These are phyloP conservation scores for Fusarium nodosum DNA, from an alignment of 2,329 filamentous ascomycete genomes.

Conservation along the genomic window DNA sequence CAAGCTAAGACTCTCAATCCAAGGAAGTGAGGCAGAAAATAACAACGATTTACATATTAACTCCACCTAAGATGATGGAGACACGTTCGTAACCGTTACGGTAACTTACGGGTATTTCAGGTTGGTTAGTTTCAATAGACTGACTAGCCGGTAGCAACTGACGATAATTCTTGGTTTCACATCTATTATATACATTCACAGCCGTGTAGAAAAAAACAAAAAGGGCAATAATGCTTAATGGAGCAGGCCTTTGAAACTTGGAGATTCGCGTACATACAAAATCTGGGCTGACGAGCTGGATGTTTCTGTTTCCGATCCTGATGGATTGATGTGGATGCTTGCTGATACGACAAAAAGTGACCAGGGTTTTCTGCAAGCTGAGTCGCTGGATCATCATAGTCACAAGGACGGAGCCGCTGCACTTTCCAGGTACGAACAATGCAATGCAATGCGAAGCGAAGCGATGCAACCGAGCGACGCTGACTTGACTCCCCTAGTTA, in stretches of 20 bases:
- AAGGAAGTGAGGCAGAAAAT: constrained; percentile 23
- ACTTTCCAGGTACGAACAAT: constrained; percentile 40
- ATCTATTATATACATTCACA: constrained; percentile 8
- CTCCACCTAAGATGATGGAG: constrained; percentile 33
- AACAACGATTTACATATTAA: constrained; percentile 32
- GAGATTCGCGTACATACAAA: constrained; percentile 24
- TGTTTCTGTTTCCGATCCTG: constrained; percentile 34
- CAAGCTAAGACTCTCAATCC: constrained; percentile 16
- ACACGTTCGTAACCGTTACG: constrained; percentile 28
- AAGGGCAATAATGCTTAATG: constrained; percentile 21
- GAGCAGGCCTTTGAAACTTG: constrained; percentile 42
- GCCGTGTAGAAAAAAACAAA: constrained; percentile 26
- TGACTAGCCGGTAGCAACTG: not conserved
- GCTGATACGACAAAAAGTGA: constrained; percentile 26
- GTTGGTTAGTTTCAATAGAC: not conserved
- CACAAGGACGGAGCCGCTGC: constrained; percentile 41
- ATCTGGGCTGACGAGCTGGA: constrained; percentile 23
- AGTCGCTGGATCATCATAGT: constrained; percentile 30
- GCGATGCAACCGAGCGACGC: constrained; percentile 27
- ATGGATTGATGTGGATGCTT: constrained; percentile 17
- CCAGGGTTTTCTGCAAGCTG: constrained; percentile 17
- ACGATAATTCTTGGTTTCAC: constrained; percentile 24
- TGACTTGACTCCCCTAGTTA: not conserved
- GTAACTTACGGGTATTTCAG: constrained; percentile 6
- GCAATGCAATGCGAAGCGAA: constrained; percentile 25